These are phyloP conservation scores for Flaveria trinervia DNA, from an alignment of 129 eudicot species.

Conservation along the genomic window DNA sequence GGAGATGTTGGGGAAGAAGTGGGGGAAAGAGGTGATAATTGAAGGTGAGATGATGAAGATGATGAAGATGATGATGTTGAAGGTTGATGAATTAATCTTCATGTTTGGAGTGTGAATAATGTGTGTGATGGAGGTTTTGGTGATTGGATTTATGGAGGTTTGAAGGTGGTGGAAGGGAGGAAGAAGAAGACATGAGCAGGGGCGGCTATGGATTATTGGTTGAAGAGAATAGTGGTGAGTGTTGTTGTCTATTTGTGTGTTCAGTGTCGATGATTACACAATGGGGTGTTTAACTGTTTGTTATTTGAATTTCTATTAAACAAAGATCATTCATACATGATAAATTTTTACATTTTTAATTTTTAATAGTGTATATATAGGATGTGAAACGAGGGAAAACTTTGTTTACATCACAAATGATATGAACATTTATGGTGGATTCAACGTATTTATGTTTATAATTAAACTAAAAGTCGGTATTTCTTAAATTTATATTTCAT, in stretches of 20 bases:
- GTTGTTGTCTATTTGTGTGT: background rate
- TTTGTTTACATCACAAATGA: too few species aligned
- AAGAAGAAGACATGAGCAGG: background rate
- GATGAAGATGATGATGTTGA: background rate
- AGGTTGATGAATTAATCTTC: background rate
- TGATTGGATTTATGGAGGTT: constrained; percentile 4
- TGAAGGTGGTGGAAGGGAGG: background rate
- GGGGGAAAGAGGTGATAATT: constrained; percentile 40
- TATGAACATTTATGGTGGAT: too few species aligned
- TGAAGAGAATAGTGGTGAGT: background rate
- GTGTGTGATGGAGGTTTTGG: background rate
- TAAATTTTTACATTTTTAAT: too few species aligned
- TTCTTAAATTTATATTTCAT: too few species aligned
- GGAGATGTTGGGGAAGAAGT: constrained; percentile 73
- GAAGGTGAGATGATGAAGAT: constrained; percentile 6
- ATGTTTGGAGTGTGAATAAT: background rate
- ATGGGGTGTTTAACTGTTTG: too few species aligned
- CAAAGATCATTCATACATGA: too few species aligned
- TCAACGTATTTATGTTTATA: too few species aligned
- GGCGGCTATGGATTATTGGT: constrained; percentile 19
- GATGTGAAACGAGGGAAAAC: too few species aligned
- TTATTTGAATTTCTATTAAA: too few species aligned
- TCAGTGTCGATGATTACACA: background rate
- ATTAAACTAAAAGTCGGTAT: too few species aligned
- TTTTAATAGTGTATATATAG: too few species aligned